Conservation (phyloP, 1,284 basidiomycete species). For the Ustilago vetiveriae region DNA sequence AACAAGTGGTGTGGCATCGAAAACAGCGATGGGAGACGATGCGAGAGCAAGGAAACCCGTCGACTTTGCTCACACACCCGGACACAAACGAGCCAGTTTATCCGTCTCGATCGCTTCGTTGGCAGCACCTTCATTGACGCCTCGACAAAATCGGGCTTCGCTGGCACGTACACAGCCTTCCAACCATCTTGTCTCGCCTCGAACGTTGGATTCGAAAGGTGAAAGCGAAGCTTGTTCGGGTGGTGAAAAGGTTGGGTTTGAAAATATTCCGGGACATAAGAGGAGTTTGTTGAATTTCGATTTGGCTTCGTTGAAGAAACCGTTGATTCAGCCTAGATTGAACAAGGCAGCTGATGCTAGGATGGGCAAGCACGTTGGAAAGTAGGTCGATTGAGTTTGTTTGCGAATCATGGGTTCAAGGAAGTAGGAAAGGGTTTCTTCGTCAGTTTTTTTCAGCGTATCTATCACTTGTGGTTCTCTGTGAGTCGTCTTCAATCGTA, state of each 20-base stretch:
- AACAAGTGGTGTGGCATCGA: too few relatives aligned
- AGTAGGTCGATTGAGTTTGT: too few relatives aligned
- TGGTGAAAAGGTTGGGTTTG: background rate
- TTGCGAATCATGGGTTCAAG: too few relatives aligned
- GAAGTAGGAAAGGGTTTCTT: background rate
- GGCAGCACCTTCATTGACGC: slow-evolving; percentile 28
- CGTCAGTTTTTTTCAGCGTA: too few relatives aligned
- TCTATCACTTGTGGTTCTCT: too few relatives aligned
- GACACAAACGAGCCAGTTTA: slow-evolving; percentile 45
- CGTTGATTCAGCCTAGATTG: slow-evolving; percentile 9
- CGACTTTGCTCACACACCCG: slow-evolving; percentile 44
- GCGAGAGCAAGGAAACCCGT: slow-evolving; percentile 1
- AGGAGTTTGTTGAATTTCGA: slow-evolving; percentile 1
- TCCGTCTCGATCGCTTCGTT: slow-evolving; percentile 34
- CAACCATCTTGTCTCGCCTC: background rate
- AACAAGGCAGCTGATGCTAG: slow-evolving; percentile 19
- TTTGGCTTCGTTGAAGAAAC: slow-evolving; percentile 4
- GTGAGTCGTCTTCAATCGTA: too few relatives aligned
- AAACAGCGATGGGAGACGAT: too few relatives aligned
- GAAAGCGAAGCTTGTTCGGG: too few relatives aligned
- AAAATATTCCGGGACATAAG: slow-evolving; percentile 7
- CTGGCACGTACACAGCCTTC: slow-evolving; percentile 15
- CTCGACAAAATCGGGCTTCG: slow-evolving; percentile 37
- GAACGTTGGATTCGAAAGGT: too few relatives aligned
- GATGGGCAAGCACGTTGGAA: too few relatives aligned